These are phyloP conservation scores for Candida pseudoviswanathii DNA, from an alignment of 1,139 yeast genomes.

Conservation along the genomic window DNA sequence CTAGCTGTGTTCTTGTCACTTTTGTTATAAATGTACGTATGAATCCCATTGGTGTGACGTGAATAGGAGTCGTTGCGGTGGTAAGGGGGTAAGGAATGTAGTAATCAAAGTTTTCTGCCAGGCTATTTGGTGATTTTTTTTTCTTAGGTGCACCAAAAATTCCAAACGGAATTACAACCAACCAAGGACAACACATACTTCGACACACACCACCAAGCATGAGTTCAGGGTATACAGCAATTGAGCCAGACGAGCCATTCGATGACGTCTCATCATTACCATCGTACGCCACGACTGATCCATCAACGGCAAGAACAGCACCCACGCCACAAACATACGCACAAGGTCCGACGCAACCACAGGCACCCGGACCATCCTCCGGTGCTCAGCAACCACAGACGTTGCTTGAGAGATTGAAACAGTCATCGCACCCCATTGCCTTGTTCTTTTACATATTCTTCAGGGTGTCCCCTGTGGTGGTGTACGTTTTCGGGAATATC, in stretches of 20 bases:
- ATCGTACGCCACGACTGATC: slow-evolving; percentile 3
- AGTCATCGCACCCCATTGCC: slow-evolving; percentile 86
- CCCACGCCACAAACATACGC: slow-evolving; percentile 6
- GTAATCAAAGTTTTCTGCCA: too few species aligned
- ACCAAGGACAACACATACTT: not conserved
- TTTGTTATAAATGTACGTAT: slow-evolving; percentile 33
- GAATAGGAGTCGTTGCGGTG: too few species aligned
- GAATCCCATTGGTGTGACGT: slow-evolving; percentile 6
- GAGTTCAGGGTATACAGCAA: slow-evolving; percentile 26
- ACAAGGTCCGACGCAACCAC: slow-evolving; percentile 8
- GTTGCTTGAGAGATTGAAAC: slow-evolving; percentile 30
- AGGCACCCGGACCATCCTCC: slow-evolving; percentile 4
- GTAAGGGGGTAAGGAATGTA: too few species aligned
- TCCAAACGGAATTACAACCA: not conserved
- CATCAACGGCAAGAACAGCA: slow-evolving; percentile 4
- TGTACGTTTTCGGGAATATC: slow-evolving; percentile 71
- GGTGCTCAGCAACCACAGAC: slow-evolving; percentile 16
- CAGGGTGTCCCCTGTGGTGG: slow-evolving; percentile 62
- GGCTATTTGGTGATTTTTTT: not conserved
- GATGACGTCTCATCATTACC: slow-evolving; percentile 11
- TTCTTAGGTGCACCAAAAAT: not conserved
- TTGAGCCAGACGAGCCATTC: slow-evolving; percentile 30
- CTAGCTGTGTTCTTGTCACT: slow-evolving; percentile 61
- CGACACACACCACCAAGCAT: slow-evolving; percentile 8
- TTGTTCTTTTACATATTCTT: slow-evolving; percentile 63